Conservation (phyloP, 2,329 filamentous ascomycete species). For the Septoria linicola region DNA sequence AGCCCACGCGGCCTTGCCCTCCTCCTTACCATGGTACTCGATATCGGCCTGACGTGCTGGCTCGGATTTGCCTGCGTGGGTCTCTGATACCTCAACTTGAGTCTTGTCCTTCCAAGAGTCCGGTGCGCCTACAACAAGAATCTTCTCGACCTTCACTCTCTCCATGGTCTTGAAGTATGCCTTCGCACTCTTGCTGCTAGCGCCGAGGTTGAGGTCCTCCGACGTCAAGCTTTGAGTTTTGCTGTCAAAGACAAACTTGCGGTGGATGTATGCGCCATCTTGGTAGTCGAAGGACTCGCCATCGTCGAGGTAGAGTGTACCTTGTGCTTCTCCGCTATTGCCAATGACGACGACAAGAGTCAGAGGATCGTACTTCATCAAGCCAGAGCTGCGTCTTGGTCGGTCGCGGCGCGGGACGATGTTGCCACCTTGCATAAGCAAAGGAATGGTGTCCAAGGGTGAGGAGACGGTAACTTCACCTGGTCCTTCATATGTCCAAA, state of each 20-base stretch:
- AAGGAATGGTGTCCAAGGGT: slow-evolving; percentile 79
- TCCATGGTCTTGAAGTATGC: slow-evolving; percentile 78
- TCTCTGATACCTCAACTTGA: slow-evolving; percentile 65
- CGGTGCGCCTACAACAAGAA: slow-evolving; percentile 79
- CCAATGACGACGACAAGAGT: slow-evolving; percentile 78
- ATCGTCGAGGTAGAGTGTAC: slow-evolving; percentile 87
- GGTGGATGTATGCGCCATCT: slow-evolving; percentile 83
- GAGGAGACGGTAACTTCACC: slow-evolving; percentile 72
- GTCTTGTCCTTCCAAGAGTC: slow-evolving; percentile 65
- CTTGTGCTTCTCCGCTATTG: slow-evolving; percentile 69
- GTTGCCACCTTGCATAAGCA: slow-evolving; percentile 91
- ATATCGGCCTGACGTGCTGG: slow-evolving; percentile 52
- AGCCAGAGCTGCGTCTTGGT: slow-evolving; percentile 76
- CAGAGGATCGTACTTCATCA: slow-evolving; percentile 95
- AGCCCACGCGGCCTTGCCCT: slow-evolving; percentile 60
- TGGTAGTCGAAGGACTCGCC: slow-evolving; percentile 90
- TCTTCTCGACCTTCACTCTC: slow-evolving; percentile 75
- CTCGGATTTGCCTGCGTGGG: slow-evolving; percentile 47
- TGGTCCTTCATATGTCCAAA: slow-evolving; percentile 69
- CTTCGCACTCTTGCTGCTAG: slow-evolving; percentile 62
- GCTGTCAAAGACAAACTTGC: slow-evolving; percentile 67
- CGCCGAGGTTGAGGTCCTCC: slow-evolving; percentile 56
- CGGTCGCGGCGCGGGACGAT: slow-evolving; percentile 87
- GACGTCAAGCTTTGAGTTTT: slow-evolving; percentile 62
- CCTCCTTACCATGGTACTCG: slow-evolving; percentile 56